Evolutionary conservation across 495 filamentous ascomycete genomes (phyloP).

Genomic region (Lasiosphaeriaceae sp.): DNA sequence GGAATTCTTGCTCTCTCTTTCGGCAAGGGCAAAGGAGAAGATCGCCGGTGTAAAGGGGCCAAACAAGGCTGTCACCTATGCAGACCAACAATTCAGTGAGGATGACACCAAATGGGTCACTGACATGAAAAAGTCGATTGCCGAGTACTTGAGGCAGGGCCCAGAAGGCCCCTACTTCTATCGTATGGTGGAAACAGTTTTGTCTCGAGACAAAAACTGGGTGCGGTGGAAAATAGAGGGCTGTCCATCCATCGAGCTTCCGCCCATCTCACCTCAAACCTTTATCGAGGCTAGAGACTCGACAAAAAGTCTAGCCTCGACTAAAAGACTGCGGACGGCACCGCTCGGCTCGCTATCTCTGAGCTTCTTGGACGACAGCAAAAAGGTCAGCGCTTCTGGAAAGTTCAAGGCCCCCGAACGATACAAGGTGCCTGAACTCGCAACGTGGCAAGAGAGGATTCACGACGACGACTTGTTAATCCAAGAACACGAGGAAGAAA

Average conservation of each 20-base stretch:
- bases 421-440: constrained; percentile 43
- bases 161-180: constrained; percentile 87
- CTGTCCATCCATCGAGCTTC: constrained; percentile 78
- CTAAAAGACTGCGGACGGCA: constrained; percentile 60
- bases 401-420: constrained; percentile 44
- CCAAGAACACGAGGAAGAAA: no score
- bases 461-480: constrained; percentile 74
- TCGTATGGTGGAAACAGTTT: constrained; percentile 91
- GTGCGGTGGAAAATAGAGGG: constrained; percentile 94
- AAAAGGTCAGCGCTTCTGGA: constrained; percentile 41
- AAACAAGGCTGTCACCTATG: constrained; percentile 85
- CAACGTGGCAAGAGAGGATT: constrained; percentile 55
- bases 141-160: constrained; percentile 68
- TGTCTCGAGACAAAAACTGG: constrained; percentile 96
- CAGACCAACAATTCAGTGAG: constrained; percentile 65
- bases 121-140: constrained; percentile 67
- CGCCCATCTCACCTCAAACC: constrained; percentile 60
- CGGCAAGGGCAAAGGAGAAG: constrained; percentile 74
- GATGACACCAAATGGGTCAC: constrained; percentile 84
- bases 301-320: constrained; percentile 60
- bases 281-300: constrained; percentile 62
- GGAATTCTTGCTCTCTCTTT: constrained; percentile 87
- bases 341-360: constrained; percentile 70
- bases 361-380: constrained; percentile 67
- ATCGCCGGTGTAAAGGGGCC: constrained; percentile 57